Evolutionary conservation across 129 eudicot species (phyloP).

Genomic region (Ambrosia trifida): DNA sequence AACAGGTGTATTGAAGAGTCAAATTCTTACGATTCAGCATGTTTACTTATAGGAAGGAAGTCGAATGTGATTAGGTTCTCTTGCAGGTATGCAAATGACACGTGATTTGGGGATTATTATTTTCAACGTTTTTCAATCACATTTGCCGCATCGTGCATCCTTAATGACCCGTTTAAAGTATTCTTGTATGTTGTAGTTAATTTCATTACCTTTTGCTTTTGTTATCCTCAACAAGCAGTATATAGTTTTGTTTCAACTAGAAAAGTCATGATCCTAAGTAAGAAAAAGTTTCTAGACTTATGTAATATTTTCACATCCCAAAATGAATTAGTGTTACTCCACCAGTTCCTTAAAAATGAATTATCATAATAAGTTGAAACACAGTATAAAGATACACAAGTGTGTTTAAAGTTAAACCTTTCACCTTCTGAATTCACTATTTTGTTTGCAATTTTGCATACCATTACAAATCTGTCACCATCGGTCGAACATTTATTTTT

Average conservation of each 20-base stretch:
- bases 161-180: background rate
- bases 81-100: no score
- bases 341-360: background rate
- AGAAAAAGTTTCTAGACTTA: background rate
- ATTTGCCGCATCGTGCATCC: background rate
- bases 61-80: no score
- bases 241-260: background rate
- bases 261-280: no score
- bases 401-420: slow-evolving; percentile 17
- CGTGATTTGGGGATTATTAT: no score
- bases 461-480: background rate
- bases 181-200: background rate
- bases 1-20: no score
- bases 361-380: background rate
- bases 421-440: background rate
- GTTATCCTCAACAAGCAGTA: background rate
- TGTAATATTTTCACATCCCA: background rate
- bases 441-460: background rate
- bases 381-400: slow-evolving; percentile 3
- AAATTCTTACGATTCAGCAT: no score
- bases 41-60: no score
- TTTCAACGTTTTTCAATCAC: background rate
- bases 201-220: background rate
- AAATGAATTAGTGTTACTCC: background rate
- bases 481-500: background rate